phyloP scores from a whole-genome alignment of 345 rosid species.

The Euphorbia pulcherrima region DNA sequence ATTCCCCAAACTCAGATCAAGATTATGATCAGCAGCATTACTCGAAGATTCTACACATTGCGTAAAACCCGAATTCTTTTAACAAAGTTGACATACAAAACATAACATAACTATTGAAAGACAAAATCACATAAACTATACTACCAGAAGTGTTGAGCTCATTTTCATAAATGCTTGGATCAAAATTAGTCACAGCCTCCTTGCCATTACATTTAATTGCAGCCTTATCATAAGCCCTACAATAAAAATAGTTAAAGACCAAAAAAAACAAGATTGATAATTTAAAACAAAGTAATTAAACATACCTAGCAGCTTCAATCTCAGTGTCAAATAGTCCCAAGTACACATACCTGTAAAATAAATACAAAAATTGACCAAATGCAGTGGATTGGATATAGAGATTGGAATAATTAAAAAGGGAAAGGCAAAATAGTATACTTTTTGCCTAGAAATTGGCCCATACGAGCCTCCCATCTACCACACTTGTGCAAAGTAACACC shows the following conservation, averaged over 20 bases:
- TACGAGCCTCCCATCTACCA: constrained; percentile 96
- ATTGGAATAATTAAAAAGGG: background rate
- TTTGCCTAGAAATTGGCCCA: constrained; percentile 93
- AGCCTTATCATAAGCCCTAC: constrained; percentile 81
- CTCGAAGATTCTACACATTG: constrained; percentile 41
- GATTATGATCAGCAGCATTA: constrained; percentile 51
- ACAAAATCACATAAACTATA: constrained; percentile 1
- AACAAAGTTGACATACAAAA: background rate
- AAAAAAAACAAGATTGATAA: background rate
- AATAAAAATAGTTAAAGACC: constrained; percentile 2
- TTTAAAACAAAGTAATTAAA: background rate
- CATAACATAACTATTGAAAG: too few relatives aligned
- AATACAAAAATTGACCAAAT: constrained; percentile 4
- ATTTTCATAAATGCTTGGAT: constrained; percentile 68
- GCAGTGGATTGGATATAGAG: background rate
- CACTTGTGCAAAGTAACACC: constrained; percentile 98
- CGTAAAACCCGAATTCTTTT: background rate
- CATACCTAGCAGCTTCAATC: constrained; percentile 87
- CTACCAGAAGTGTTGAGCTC: constrained; percentile 55
- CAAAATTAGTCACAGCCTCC: constrained; percentile 93
- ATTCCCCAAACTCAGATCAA: constrained; percentile 81
- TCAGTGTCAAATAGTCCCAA: constrained; percentile 92
- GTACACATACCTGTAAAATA: constrained; percentile 66
- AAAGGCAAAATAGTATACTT: constrained; percentile 44
- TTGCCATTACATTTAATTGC: constrained; percentile 95